phyloP scores from a whole-genome alignment of 768 basidiomycete species.

The Pisolithus orientalis region DNA sequence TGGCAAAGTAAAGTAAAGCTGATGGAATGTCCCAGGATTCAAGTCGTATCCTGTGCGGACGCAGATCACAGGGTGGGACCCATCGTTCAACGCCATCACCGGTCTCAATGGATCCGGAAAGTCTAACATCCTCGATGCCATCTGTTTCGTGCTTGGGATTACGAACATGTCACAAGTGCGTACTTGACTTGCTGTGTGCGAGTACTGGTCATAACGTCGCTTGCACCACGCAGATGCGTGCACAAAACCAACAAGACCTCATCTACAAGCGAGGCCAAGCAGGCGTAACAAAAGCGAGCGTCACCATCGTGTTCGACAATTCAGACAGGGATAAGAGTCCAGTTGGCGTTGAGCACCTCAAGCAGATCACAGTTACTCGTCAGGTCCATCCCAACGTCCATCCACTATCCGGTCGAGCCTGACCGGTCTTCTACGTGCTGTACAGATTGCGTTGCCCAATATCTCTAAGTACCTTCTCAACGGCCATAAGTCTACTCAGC shows the following conservation, averaged over 20 bases:
- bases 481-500: constrained; percentile 88
- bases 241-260: constrained; percentile 91
- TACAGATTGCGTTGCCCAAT: constrained; percentile 86
- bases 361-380: constrained; percentile 94
- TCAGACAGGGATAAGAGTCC: constrained; percentile 83
- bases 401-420: neutral
- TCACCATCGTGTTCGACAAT: constrained; percentile 98
- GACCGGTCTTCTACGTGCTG: neutral
- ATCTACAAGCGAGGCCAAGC: constrained; percentile 99
- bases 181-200: neutral
- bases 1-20: neutral
- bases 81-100: constrained; percentile 98
- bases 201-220: neutral
- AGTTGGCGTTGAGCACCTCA: constrained; percentile 67
- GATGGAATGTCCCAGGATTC: constrained; percentile 55
- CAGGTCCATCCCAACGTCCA: constrained; percentile 52
- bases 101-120: constrained; percentile 95
- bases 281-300: constrained; percentile 93
- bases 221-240: constrained; percentile 66
- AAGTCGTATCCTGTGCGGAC: constrained; percentile 97
- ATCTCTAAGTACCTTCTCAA: constrained; percentile 93
- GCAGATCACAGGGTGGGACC: constrained; percentile 93
- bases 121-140: constrained; percentile 98
- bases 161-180: constrained; percentile 92
- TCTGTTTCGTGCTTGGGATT: constrained; percentile 96